Conservation (phyloP, 768 basidiomycete species). For the Lyophyllum shimeji region DNA sequence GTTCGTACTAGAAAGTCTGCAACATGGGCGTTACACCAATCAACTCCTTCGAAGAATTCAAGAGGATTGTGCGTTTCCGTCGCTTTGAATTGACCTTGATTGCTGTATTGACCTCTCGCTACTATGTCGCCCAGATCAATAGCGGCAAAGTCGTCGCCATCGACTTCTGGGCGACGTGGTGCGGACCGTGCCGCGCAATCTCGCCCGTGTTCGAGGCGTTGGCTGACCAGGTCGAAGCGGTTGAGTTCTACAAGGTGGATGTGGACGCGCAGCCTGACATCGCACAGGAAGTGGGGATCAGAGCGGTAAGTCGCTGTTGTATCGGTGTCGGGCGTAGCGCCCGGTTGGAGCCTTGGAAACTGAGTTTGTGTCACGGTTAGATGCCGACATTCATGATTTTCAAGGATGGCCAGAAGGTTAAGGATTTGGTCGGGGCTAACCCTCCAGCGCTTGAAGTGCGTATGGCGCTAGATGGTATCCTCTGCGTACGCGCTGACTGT, state of each 20-base stretch:
- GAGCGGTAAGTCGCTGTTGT: not conserved
- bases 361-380: not conserved
- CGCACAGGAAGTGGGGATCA: not conserved
- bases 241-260: conserved; percentile 74
- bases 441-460: not conserved
- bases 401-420: not conserved
- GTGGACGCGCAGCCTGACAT: conserved; percentile 25
- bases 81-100: too few species aligned
- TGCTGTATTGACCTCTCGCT: not conserved
- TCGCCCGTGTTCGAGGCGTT: conserved; percentile 65
- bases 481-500: too few species aligned
- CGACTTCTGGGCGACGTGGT: conserved; percentile 82
- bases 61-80: conserved; percentile 40
- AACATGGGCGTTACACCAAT: conserved; percentile 40
- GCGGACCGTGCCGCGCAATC: conserved; percentile 67
- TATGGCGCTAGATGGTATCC: not conserved
- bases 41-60: conserved; percentile 37
- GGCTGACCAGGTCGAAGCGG: conserved; percentile 30
- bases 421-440: not conserved
- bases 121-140: conserved; percentile 36
- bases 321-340: not conserved
- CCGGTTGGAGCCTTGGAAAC: too few species aligned
- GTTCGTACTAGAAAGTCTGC: not conserved
- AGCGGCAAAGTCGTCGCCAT: conserved; percentile 48
- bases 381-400: not conserved